These are phyloP conservation scores for Saraca asoca DNA, from an alignment of 331 rosid species.

Conservation along the genomic window DNA sequence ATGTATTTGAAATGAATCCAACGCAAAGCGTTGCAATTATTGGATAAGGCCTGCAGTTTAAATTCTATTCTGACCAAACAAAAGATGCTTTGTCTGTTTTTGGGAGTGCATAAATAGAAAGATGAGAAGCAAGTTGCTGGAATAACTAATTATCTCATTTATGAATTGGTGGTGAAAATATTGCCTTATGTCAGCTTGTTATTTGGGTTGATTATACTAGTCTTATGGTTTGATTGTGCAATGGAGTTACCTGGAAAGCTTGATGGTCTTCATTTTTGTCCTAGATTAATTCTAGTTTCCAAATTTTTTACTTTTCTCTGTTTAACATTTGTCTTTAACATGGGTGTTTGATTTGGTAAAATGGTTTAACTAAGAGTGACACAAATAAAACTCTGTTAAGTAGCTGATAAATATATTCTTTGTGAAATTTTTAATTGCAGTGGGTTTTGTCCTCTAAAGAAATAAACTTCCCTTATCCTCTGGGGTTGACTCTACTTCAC, in stretches of 20 bases:
- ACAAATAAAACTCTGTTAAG: conserved; percentile 13
- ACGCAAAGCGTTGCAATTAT: not conserved
- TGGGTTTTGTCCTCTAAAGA: conserved; percentile 98
- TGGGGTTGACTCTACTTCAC: conserved; percentile 94
- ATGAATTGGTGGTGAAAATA: conserved; percentile 20
- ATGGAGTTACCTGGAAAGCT: conserved; percentile 28
- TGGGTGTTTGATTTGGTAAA: conserved; percentile 24
- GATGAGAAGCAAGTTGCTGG: conserved; percentile 4
- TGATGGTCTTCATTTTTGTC: conserved; percentile 1
- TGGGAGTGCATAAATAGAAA: conserved; percentile 22
- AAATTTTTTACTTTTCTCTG: not conserved
- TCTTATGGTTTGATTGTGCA: conserved; percentile 18
- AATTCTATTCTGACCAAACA: not conserved
- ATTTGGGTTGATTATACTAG: conserved; percentile 15
- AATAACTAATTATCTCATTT: not conserved
- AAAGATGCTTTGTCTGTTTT: conserved; percentile 22
- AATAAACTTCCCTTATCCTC: conserved; percentile 96
- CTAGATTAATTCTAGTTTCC: conserved; percentile 1
- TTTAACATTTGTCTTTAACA: not conserved
- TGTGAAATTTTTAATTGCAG: conserved; percentile 53
- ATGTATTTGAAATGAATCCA: not conserved
- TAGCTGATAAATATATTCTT: conserved; percentile 36
- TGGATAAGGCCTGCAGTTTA: conserved; percentile 20
- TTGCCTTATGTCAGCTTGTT: conserved; percentile 31
- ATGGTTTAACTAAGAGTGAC: not conserved